Evolutionary conservation across 495 filamentous ascomycete genomes (phyloP), one percentile per base, ranked within the genome.

Genomic region (Penicillium daleae): DNA sequence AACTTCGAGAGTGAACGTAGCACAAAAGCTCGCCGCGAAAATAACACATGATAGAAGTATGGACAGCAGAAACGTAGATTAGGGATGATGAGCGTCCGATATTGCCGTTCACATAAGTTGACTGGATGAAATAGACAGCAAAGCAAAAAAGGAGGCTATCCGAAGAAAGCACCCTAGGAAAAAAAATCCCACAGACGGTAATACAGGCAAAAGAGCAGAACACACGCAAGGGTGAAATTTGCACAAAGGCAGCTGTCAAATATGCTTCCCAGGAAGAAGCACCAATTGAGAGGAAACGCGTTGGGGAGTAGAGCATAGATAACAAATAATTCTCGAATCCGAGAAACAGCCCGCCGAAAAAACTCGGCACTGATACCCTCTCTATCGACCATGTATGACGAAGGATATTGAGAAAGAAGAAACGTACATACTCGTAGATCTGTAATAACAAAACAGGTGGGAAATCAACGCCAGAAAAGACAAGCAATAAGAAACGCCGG

Each of bases 371-470:
- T 40, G 35, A 55, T 29, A 53, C 22, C 51, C 50, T 63, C 24
- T 72, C 61, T 65, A 72, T 68, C 63, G 54, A 66, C 57, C 66
- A 68, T 61, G 60, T 69, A 74, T 73, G 57, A 59, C 42, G 32
- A 65, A 59, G 44, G 49, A 50, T 44, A 29, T 62, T 42, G 27
- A 29, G 33, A 50, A 53, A 69, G 51, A 62, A 50, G 59, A 59
- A 58, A 46, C 57, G 42, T 66, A 71, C 70, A 72, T 63, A 64
- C 53, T 72, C 65, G 61, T 72, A 66, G 61, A 59, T 65, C 46
- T 67, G 64, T 66, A 70, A 70, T 63, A 60, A 68, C 63, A 26
- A 44, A 51, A 33, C 50, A 51, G 44, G 29, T 22, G 15, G 12
- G 52, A 29, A 10, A 33, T 54, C 37, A 65, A 68, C 66, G 61